Conservation (phyloP, 306 rosid species). For the Sesbania bispinosa region DNA sequence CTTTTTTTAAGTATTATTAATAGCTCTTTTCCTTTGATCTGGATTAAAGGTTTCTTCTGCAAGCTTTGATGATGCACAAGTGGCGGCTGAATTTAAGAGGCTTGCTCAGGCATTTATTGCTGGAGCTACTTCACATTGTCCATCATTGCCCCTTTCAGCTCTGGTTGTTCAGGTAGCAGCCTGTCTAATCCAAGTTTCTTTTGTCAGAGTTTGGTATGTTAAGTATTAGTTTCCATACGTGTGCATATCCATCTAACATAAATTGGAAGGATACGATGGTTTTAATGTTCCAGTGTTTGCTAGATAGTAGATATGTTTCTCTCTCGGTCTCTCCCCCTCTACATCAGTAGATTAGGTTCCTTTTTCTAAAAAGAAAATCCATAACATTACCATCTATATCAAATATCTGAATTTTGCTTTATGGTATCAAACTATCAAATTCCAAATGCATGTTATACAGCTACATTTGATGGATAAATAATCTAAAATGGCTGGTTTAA, state of each 20-base stretch:
- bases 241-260: neutral
- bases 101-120: conserved; percentile 63
- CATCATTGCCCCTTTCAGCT: conserved; percentile 73
- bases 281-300: neutral
- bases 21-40: conserved; percentile 15
- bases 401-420: neutral
- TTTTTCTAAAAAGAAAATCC: neutral
- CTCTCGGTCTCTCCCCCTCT: neutral
- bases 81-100: conserved; percentile 63
- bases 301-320: neutral
- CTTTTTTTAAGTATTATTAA: neutral
- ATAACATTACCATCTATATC: neutral
- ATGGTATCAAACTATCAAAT: neutral
- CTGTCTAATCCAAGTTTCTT: conserved; percentile 23
- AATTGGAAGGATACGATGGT: neutral
- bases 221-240: neutral
- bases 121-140: conserved; percentile 55
- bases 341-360: neutral
- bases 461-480: neutral
- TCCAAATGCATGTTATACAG: neutral
- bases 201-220: neutral
- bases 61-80: conserved; percentile 56
- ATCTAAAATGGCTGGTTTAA: neutral
- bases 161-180: conserved; percentile 76
- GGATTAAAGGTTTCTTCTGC: conserved; percentile 64